Conservation (phyloP, 202 grass and related monocot genomes). For the Setaria viridis region DNA sequence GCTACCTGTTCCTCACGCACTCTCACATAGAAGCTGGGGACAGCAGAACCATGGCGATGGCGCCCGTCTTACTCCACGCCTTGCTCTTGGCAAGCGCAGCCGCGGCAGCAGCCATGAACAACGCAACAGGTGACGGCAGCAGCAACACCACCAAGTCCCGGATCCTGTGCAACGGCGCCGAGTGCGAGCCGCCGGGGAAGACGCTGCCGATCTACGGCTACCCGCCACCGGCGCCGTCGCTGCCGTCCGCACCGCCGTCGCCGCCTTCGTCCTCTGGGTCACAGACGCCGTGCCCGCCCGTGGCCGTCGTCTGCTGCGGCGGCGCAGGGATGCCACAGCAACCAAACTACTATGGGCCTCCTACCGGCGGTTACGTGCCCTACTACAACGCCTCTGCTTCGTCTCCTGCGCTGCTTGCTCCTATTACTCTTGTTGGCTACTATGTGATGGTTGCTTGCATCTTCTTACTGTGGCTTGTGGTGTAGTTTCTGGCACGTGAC, state of each 20-base stretch:
- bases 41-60: neutral
- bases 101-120: neutral
- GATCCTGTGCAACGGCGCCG: slow-evolving; percentile 27
- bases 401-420: neutral
- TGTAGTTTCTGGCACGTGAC: neutral
- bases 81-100: slow-evolving; percentile 27
- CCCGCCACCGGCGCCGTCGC: neutral
- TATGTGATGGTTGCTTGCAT: slow-evolving; percentile 6
- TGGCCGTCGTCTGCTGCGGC: slow-evolving; percentile 40
- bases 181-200: slow-evolving; percentile 15
- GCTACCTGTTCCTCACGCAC: neutral
- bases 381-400: slow-evolving; percentile 49
- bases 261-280: slow-evolving; percentile 5
- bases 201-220: slow-evolving; percentile 47
- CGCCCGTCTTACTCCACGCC: slow-evolving; percentile 17
- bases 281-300: slow-evolving; percentile 27
- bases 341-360: neutral
- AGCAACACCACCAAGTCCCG: neutral
- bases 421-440: neutral
- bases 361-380: slow-evolving; percentile 34
- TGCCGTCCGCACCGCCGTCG: neutral
- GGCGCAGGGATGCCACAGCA: slow-evolving; percentile 40
- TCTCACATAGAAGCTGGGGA: neutral
- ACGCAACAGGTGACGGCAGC: neutral
- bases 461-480: neutral